These are phyloP conservation scores for Aspergillus hiratsukae DNA, from an alignment of 2,329 filamentous ascomycete species.

Conservation along the genomic window DNA sequence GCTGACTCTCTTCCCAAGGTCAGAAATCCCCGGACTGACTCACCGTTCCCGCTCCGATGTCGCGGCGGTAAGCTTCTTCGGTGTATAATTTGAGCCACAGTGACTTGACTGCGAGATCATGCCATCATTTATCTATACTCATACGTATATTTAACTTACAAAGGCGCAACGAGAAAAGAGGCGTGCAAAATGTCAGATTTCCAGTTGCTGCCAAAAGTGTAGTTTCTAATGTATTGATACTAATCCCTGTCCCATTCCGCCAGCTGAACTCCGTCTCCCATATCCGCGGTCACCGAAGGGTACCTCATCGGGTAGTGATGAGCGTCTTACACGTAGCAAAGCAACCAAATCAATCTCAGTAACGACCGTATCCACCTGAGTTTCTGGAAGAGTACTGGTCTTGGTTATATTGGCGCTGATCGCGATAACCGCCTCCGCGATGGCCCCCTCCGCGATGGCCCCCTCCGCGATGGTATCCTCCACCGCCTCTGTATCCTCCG, in stretches of 20 bases:
- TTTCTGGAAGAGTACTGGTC: constrained; percentile 28
- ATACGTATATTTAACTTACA: not conserved
- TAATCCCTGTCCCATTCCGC: not conserved
- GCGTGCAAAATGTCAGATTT: not conserved
- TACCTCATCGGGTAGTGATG: not conserved
- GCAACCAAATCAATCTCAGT: constrained; percentile 18
- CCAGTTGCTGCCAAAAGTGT: not conserved
- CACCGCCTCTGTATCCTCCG: constrained; percentile 21
- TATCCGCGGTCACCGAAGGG: not conserved
- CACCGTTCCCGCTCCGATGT: constrained; percentile 19
- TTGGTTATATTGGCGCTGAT: constrained; percentile 22
- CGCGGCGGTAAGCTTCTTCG: constrained; percentile 4
- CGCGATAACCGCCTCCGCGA: constrained; percentile 20
- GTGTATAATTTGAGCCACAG: not conserved
- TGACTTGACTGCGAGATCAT: not conserved
- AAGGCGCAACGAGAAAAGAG: not conserved
- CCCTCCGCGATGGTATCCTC: constrained; percentile 20
- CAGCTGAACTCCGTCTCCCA: not conserved
- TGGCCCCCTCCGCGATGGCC: constrained; percentile 12
- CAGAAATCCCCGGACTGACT: constrained; percentile 8
- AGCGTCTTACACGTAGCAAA: not conserved
- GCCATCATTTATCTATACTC: not conserved
- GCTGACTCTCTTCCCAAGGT: not conserved
- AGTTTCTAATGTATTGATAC: not conserved
- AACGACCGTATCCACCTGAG: constrained; percentile 37